Conservation (phyloP, 2,329 filamentous ascomycete genomes). For the Seiridium unicorne region DNA sequence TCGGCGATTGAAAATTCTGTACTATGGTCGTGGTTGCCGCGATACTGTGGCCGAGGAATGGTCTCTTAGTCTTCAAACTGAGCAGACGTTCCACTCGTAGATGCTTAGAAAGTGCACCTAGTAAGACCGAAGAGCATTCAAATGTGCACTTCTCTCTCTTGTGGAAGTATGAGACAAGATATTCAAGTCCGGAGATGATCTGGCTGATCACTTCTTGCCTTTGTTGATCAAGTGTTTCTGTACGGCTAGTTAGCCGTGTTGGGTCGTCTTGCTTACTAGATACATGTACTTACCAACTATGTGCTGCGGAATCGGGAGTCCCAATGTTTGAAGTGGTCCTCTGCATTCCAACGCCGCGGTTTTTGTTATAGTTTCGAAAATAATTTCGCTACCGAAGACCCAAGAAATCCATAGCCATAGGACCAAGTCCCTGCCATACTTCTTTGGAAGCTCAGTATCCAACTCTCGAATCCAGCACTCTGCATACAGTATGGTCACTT, state of each 20-base stretch:
- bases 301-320: conserved; percentile 7
- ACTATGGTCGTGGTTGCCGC: not conserved
- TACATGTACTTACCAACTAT: conserved; percentile 3
- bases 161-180: not conserved
- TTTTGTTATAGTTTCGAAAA: conserved; percentile 8
- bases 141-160: conserved; percentile 8
- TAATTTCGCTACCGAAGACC: conserved; percentile 5
- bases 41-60: not conserved
- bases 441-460: not conserved
- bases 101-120: conserved; percentile 15
- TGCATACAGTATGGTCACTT: conserved; percentile 15
- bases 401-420: conserved; percentile 10
- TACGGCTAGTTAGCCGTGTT: not conserved
- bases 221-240: not conserved
- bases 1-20: not conserved
- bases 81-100: not conserved
- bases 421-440: conserved; percentile 10
- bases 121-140: conserved; percentile 15
- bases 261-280: not conserved
- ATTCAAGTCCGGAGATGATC: not conserved
- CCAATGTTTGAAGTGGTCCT: not conserved
- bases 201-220: not conserved
- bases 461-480: conserved; percentile 12
- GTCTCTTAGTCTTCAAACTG: not conserved
- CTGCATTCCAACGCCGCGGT: conserved; percentile 11